Conservation (phyloP, 495 filamentous ascomycete species). For the Neurospora discreta region DNA sequence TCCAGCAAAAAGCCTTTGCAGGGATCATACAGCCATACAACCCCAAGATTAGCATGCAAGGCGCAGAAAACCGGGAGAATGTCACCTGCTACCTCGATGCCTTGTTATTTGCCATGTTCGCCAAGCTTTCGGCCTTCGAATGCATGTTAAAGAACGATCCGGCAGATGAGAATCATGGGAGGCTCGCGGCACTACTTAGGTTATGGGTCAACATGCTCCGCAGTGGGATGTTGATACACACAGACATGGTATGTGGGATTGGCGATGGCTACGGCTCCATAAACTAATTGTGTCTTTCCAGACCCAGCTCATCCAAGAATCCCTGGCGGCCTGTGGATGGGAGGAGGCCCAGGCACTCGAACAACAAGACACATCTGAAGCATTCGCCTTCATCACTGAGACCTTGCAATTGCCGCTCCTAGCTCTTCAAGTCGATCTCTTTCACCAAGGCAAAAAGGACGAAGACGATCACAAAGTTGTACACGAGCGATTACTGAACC, state of each 20-base stretch:
- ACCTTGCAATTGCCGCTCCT: constrained; percentile 78
- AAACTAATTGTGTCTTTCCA: constrained; percentile 31
- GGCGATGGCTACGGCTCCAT: not conserved
- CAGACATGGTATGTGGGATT: constrained; percentile 60
- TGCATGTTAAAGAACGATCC: constrained; percentile 55
- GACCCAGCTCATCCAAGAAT: constrained; percentile 73
- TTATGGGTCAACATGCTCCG: constrained; percentile 91
- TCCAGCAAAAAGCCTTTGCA: constrained; percentile 69
- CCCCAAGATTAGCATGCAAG: constrained; percentile 57
- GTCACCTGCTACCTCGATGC: constrained; percentile 91
- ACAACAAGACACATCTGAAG: constrained; percentile 93
- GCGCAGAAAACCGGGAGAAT: constrained; percentile 73
- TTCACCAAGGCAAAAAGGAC: constrained; percentile 75
- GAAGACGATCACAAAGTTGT: constrained; percentile 88
- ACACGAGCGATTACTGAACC: constrained; percentile 83
- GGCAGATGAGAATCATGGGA: constrained; percentile 60
- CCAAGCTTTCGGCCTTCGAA: constrained; percentile 79
- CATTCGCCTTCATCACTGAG: constrained; percentile 88
- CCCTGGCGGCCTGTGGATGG: constrained; percentile 86
- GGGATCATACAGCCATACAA: constrained; percentile 69
- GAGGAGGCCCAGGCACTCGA: constrained; percentile 59
- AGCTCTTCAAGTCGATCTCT: constrained; percentile 89
- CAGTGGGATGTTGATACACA: constrained; percentile 72
- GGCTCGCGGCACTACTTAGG: constrained; percentile 60
- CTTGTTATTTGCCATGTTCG: constrained; percentile 95